These are phyloP conservation scores for Curvularia spicifera DNA, from an alignment of 2,329 filamentous ascomycete genomes.

Conservation along the genomic window DNA sequence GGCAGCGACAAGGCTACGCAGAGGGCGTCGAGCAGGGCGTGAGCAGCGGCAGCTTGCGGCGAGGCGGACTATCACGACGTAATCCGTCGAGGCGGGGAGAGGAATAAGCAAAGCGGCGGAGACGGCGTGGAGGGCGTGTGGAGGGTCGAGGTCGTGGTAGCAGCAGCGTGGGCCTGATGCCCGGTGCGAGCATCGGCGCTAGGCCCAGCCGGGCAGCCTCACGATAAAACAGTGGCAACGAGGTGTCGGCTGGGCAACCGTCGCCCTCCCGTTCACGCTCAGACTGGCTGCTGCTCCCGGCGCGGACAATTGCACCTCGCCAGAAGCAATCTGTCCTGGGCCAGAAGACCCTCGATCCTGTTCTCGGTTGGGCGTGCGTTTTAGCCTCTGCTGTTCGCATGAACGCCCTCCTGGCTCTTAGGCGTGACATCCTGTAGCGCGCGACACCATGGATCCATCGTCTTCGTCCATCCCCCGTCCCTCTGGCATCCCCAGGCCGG, in stretches of 20 bases:
- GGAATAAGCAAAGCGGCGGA: constrained; percentile 5
- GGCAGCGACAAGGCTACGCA: constrained; percentile 18
- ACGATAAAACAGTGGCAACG: constrained; percentile 12
- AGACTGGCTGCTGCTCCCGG: constrained; percentile 18
- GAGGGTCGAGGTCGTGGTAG: constrained; percentile 11
- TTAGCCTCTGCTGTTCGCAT: constrained; percentile 7
- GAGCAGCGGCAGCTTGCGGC: not conserved
- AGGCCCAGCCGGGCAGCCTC: constrained; percentile 7
- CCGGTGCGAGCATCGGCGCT: constrained; percentile 11
- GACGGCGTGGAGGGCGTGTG: constrained; percentile 14
- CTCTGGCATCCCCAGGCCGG: constrained; percentile 55
- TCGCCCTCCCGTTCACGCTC: constrained; percentile 18
- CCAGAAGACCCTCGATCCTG: constrained; percentile 5
- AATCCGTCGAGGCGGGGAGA: constrained; percentile 10
- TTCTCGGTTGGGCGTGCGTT: constrained; percentile 19
- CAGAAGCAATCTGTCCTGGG: constrained; percentile 12
- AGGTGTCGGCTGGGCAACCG: constrained; percentile 24
- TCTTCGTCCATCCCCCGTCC: constrained; percentile 39
- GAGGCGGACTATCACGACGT: not conserved
- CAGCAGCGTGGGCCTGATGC: constrained; percentile 12
- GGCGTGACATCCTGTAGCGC: constrained; percentile 18
- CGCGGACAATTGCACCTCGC: constrained; percentile 15
- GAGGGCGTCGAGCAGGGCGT: constrained; percentile 3
- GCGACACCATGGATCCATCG: constrained; percentile 42
- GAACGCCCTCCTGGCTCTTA: constrained; percentile 9